Evolutionary conservation across 2,329 filamentous ascomycete genomes (phyloP), one percentile per base, ranked within the genome.

Genomic region (Epicoccum sorghinum): DNA sequence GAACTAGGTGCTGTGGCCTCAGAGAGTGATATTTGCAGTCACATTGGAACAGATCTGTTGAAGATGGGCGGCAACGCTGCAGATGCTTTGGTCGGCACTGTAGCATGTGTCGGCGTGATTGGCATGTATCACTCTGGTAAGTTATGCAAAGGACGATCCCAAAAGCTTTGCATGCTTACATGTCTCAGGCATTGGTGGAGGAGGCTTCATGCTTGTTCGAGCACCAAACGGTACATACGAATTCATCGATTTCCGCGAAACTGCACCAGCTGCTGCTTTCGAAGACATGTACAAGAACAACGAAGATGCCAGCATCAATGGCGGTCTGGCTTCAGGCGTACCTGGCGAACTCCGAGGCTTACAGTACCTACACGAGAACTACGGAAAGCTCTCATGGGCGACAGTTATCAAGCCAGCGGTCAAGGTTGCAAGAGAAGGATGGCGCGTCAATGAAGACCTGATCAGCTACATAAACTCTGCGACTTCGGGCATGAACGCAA

Each of bases 201-300:
- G 93, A 36, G 93, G 93, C 2, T 98, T 98, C 76, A 89, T 92
- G 82, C 80, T 96, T 4, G 84, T 96, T 4, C 86, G 90, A 42
- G 82, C 85, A 30, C 77, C 84, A 13, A 80, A 90, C 54, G 91
- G 91, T n/a, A 79, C 80, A 14, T 96, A 93, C 69, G 91, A 96
- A 69, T 87, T 88, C 54, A 86, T 98, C 62, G 93, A 98, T 75
- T 98, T 96, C 69, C 83, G 93, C 41, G 93, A 98, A 73, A 86
- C 89, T 0, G 93, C 93, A 0, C 93, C 93, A 0, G 89, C 88
- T 0, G 89, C 90, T 0, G 90, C 92, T 0, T 87, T 82, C 60
- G 81, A 92, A 73, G 85, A 96, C 66, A 98, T 98, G 93, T 98
- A 89, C 73, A 81, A 84, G 53, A 86, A 86, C 49, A 88, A 95